Evolutionary conservation across 148 eudicot species (phyloP), one percentile per base, ranked within the genome.

Genomic region (Tetragonia tetragonoides): DNA sequence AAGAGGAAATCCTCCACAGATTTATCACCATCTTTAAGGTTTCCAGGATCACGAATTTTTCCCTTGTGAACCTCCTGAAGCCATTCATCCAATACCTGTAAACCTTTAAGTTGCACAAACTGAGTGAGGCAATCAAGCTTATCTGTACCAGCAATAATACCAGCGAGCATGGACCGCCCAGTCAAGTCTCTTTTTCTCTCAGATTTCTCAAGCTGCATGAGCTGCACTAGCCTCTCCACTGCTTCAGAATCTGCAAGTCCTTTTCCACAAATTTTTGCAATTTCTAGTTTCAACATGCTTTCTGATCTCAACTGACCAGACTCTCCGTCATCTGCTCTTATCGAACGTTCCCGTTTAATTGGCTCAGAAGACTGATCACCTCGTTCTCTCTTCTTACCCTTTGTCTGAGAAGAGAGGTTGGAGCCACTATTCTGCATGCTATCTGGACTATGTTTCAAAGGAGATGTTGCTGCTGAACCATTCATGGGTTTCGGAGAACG

Each of bases 1-100:
- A 93, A 83, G 5, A 96, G 92, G 73, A 96, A 96, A 59, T 96
- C 98, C 41, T 93, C 99, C 70, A 85, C 85, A 51, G 91, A 85
- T 84, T 83, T 96, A 77, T 93, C 99, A 73, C 85, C 74, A 28
- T 86, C 93, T 79, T 85, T 96, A 2, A 85, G 85, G 85, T 85
- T 85, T 57, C 79, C 84, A 60, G 79, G 86, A 79, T 88, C 94
- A 40, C 89, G 86, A 64, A 89, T 75, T 84, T 87, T 91, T 64
- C 97, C 97, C 86, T 88, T 93, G 74, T 93, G 92, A 53, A 86
- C 82, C 77, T 96, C 97, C 81, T 96, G 97, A 15, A 96, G 90
- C 99, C 99, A 96, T 74, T 86, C 92, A 84, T 96, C 92, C 61
- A 96, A 83, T 20, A 93, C 87, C 78, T 87, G 86, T 69, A 96